phyloP scores from a whole-genome alignment of 2,329 filamentous ascomycete species.

The Neodidymelliopsis sp. region DNA sequence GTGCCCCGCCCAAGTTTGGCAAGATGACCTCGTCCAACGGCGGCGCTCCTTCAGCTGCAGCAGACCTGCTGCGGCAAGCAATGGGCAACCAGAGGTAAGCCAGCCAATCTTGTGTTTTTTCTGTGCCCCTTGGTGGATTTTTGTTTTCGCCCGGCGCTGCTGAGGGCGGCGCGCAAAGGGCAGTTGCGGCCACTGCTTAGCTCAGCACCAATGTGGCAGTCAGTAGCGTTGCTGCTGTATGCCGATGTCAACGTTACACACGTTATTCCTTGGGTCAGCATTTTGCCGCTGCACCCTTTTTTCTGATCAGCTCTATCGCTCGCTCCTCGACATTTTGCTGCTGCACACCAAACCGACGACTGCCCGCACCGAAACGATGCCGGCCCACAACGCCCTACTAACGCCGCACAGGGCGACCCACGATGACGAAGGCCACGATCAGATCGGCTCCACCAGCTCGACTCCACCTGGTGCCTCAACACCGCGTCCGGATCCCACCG shows the following conservation, averaged over 20 bases:
- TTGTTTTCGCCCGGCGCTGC: conserved; percentile 1
- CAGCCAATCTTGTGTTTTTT: conserved; percentile 29
- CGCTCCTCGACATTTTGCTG: conserved; percentile 5
- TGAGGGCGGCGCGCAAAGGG: conserved; percentile 8
- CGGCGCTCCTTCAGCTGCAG: conserved; percentile 60
- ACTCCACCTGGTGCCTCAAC: conserved; percentile 92
- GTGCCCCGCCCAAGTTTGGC: conserved; percentile 33
- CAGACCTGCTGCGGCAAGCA: conserved; percentile 65
- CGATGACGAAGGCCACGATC: conserved; percentile 74
- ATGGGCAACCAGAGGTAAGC: conserved; percentile 64
- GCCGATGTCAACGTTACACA: conserved; percentile 42
- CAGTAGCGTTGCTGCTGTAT: conserved; percentile 19
- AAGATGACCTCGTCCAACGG: conserved; percentile 41
- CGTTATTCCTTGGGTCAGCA: conserved; percentile 36
- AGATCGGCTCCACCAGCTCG: conserved; percentile 80
- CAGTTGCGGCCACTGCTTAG: conserved; percentile 27
- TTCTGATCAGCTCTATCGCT: conserved; percentile 10
- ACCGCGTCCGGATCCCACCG: conserved; percentile 88
- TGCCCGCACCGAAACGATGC: conserved; percentile 31
- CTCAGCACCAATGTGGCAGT: conserved; percentile 22
- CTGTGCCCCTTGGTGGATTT: conserved; percentile 9
- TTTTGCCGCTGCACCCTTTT: conserved; percentile 21
- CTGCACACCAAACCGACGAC: conserved; percentile 17
- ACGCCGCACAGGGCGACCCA: conserved; percentile 63
- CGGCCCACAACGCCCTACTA: conserved; percentile 45